phyloP scores from a whole-genome alignment of 148 eudicot species.

The Rhododendron ovatum region DNA sequence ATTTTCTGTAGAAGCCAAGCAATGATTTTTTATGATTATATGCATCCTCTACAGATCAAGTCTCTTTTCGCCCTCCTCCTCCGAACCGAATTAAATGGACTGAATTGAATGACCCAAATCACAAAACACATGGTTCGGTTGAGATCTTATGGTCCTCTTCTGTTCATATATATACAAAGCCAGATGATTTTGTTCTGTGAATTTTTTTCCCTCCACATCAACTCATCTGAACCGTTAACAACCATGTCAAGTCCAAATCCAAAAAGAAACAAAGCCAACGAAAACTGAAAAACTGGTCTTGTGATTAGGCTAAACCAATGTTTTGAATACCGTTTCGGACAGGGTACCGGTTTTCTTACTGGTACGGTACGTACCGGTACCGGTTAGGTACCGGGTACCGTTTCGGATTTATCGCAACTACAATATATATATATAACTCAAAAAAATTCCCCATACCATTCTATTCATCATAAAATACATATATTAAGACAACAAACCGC shows the following conservation, averaged over 20 bases:
- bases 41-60: neutral
- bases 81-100: neutral
- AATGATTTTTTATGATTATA: no score
- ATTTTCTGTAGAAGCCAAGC: neutral
- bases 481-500: no score
- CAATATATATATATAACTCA: no score
- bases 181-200: neutral
- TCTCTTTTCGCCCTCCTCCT: neutral
- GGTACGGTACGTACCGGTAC: no score
- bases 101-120: neutral
- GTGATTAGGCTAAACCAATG: no score
- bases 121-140: neutral
- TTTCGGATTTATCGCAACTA: no score
- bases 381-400: no score
- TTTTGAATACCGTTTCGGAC: no score
- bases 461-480: no score
- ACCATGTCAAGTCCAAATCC: neutral
- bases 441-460: no score
- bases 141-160: neutral
- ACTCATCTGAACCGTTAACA: neutral
- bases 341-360: no score
- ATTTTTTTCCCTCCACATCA: neutral
- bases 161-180: neutral
- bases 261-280: neutral
- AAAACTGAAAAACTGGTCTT: no score